phyloP scores from a whole-genome alignment of 176 grass and related monocot species.

The Triticum urartu region DNA sequence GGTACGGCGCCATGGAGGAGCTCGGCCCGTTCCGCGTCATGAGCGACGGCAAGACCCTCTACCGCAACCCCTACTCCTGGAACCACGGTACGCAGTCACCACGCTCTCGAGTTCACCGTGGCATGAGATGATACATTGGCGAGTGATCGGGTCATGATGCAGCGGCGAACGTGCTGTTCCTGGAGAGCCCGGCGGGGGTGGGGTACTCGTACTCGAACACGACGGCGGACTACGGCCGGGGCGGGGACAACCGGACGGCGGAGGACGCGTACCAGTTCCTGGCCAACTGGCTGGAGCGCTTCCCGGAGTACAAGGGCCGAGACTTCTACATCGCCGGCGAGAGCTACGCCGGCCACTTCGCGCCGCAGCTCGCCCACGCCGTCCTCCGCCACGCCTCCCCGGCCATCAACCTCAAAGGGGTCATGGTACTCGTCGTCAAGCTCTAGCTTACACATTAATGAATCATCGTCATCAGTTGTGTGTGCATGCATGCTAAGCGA shows the following conservation, averaged over 20 bases:
- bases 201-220: constrained; percentile 94
- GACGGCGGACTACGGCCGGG: constrained; percentile 55
- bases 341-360: constrained; percentile 82
- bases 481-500: too few relatives aligned
- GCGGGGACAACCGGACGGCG: constrained; percentile 62
- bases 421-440: constrained; percentile 41
- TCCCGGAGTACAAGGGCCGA: constrained; percentile 71
- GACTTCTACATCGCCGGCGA: constrained; percentile 75
- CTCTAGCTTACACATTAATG: too few relatives aligned
- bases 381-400: constrained; percentile 43
- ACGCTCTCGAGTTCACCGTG: not conserved
- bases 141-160: not conserved
- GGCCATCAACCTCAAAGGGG: constrained; percentile 72
- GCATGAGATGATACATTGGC: too few relatives aligned
- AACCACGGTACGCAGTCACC: constrained; percentile 39
- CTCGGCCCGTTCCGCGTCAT: constrained; percentile 80
- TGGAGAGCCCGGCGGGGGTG: constrained; percentile 86
- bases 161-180: constrained; percentile 80
- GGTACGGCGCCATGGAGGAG: constrained; percentile 86
- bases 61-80: constrained; percentile 74
- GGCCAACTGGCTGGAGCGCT: constrained; percentile 62
- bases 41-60: constrained; percentile 74
- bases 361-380: constrained; percentile 61
- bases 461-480: too few relatives aligned
- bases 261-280: constrained; percentile 55